These are phyloP conservation scores for Rhizoclosmatium sp. DNA, from an alignment of 192 early-diverging fungal genomes.

Conservation along the genomic window DNA sequence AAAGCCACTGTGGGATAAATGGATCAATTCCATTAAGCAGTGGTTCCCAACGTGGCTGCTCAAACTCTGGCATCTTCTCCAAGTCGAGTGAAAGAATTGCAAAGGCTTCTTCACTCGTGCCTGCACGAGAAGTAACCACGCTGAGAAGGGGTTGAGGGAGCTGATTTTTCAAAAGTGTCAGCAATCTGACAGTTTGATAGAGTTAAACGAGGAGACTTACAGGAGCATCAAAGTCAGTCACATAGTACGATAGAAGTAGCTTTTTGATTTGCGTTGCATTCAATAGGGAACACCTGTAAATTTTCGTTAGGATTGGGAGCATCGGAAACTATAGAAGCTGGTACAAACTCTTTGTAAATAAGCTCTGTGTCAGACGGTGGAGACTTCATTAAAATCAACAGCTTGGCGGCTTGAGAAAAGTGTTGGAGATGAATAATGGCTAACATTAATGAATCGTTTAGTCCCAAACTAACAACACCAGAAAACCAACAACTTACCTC, in stretches of 20 bases:
- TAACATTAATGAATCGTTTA: conserved; percentile 27
- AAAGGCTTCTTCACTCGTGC: conserved; percentile 78
- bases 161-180: conserved; percentile 41
- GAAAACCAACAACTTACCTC: conserved; percentile 58
- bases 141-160: conserved; percentile 87
- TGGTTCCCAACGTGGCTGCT: conserved; percentile 54
- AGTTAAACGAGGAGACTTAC: conserved; percentile 48
- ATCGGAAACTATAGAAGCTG: not conserved
- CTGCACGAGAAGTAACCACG: conserved; percentile 83
- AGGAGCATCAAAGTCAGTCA: conserved; percentile 94
- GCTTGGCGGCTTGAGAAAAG: conserved; percentile 94
- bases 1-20: conserved; percentile 75
- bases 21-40: conserved; percentile 73
- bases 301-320: not conserved
- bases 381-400: conserved; percentile 93
- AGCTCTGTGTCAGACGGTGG: conserved; percentile 90
- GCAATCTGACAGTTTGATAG: not conserved
- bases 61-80: conserved; percentile 71
- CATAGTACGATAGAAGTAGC: conserved; percentile 92
- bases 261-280: conserved; percentile 98
- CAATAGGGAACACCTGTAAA: conserved; percentile 80
- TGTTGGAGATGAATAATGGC: conserved; percentile 87
- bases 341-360: conserved; percentile 86
- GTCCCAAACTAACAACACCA: not conserved
- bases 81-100: conserved; percentile 83